phyloP scores from a whole-genome alignment of 495 filamentous ascomycete species.

The Aspergillus olivimuriae region DNA sequence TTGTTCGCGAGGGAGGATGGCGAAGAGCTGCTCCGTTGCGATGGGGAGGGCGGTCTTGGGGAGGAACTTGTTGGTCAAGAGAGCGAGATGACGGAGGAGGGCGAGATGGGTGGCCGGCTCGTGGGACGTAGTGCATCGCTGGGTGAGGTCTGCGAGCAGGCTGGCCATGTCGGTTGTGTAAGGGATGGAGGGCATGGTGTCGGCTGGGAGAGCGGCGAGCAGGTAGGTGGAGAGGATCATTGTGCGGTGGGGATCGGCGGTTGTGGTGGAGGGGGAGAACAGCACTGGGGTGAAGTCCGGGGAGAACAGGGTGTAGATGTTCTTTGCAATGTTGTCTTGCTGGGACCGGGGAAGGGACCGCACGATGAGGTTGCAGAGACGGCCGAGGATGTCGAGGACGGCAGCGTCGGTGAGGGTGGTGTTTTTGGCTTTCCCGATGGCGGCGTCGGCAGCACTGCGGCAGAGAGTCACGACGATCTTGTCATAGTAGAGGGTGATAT shows the following conservation, averaged over 20 bases:
- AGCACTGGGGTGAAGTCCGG: constrained; percentile 32
- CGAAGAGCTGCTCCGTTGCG: constrained; percentile 25
- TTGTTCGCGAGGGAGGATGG: constrained; percentile 25
- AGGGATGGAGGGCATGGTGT: constrained; percentile 22
- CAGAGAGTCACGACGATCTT: constrained; percentile 52
- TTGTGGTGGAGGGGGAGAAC: too few species aligned
- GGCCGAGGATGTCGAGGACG: constrained; percentile 58
- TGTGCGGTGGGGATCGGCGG: constrained; percentile 21
- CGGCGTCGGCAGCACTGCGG: constrained; percentile 36
- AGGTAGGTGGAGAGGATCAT: constrained; percentile 58
- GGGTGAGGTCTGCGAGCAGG: constrained; percentile 37
- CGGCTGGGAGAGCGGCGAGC: constrained; percentile 50
- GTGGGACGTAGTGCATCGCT: constrained; percentile 25
- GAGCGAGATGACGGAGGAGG: constrained; percentile 53
- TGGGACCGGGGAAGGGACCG: constrained; percentile 45
- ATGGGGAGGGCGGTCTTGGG: constrained; percentile 37
- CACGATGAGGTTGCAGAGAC: constrained; percentile 56
- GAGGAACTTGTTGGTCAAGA: constrained; percentile 63
- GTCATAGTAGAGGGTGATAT: constrained; percentile 52
- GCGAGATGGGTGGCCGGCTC: constrained; percentile 42
- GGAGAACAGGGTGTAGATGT: constrained; percentile 53
- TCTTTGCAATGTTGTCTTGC: constrained; percentile 48
- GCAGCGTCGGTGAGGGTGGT: constrained; percentile 46
- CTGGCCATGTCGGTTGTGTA: constrained; percentile 30
- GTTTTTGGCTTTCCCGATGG: constrained; percentile 31